Evolutionary conservation across 306 rosid species (phyloP), one percentile per base, ranked within the genome.

Genomic region (Ceratonia siliqua): DNA sequence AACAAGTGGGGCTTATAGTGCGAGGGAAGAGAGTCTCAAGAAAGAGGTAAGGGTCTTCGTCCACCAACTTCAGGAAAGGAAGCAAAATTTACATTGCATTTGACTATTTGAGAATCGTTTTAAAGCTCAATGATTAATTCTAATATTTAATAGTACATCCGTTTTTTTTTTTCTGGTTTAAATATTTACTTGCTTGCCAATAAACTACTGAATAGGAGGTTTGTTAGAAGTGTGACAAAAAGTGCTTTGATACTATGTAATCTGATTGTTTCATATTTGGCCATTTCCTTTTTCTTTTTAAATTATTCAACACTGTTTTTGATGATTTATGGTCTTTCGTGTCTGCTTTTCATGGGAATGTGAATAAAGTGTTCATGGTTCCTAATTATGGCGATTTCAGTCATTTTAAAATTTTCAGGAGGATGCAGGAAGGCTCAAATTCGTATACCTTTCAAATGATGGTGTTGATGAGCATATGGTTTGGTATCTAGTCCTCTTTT

Each of bases 1-100:
- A 86, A 85, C 97, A 2, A 94, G 97, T 76, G 99, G 99, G 52
- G 99, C 99, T 52, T 94, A 94, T 59, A 86, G 85, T 63, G 97
- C 99, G 1, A 82, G 99, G 80, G 99, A 94, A 78, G 99, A 92
- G 84, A 83, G 76, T 72, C 84, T 92, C 67, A 94, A 87, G 68
- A 88, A 86, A 82, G 99, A 94, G 91, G 97, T 88, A 24, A 50
- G 13, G 35, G 38, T 28, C 21, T 33, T 62, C 11, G 28, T 21
- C 45, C 20, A 24, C 36, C 36, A 30, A 62, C 41, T 70, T 62
- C 53, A 14, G 58, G 18, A 17, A 18, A 15, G 10, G 7, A 32
- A 61, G 68, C 46, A 35, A 8, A 33, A 4, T 32, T n/a, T 17
- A 18, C 42, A 58, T 7, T 59, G 25, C 3, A 12, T 8, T 33